Evolutionary conservation across 164 flowering plant genomes (phyloP), one percentile per base, ranked within the genome.

Genomic region (Liquidambar formosana): DNA sequence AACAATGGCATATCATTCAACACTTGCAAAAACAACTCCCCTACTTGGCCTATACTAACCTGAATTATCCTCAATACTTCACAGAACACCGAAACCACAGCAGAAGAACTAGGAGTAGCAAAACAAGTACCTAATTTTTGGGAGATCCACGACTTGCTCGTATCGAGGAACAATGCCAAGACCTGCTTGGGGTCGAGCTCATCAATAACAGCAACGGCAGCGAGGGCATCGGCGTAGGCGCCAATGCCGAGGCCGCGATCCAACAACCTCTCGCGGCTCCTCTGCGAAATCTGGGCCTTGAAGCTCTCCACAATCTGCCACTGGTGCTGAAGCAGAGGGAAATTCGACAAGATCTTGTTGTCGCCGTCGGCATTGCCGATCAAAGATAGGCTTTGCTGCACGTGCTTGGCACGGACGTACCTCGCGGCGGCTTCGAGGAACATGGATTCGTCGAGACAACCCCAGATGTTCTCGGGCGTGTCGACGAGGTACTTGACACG

Each of bases 401-500:
- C 97, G 26, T 82, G 88, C 68, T 81, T 90, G 22, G 99, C 94
- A 5, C 98, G 81, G 10, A 82, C 64, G 57, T 89, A 93, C 61
- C 97, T 66, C 0, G 86, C 86, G 0, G 97, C 84, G 4, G 96
- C 87, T 33, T 91, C 99, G 1, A 93, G 71, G 65, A 91, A 93
- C 98, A 95, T 91, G 38, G 85, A 88, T 63, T 95, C 97, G 43
- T 95, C 99, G 5, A 95, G 81, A 63, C 94, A 89, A 0, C 96
- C 99, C 99, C 99, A 95, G 14, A 95, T 95, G 71, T 90, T 91
- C 86, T 95, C 99, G 1, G 97, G 96, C 5, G 98, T 91, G 63
- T 95, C 99, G 6, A 95, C 97, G 8, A 95, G 77, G 68, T 95
- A 95, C 81, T 93, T 95, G 51, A 95, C 94, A 6, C 99, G 82